Evolutionary conservation across 306 rosid species (phyloP).

Genomic region (Prunus kanzakura): DNA sequence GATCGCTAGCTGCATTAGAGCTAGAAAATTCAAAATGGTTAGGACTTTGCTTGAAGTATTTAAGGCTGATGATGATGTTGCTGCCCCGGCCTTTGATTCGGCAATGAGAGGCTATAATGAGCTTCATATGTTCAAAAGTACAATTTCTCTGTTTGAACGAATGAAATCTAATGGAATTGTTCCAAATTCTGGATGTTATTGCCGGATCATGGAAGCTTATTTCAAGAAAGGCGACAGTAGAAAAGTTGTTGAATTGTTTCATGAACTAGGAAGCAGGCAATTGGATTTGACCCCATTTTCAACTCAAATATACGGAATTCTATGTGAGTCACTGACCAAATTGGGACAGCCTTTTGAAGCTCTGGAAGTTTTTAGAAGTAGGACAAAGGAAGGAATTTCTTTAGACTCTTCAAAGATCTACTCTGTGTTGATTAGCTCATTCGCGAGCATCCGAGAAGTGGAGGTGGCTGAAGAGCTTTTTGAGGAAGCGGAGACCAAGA

Average conservation of each 20-base stretch:
- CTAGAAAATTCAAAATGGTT: constrained; percentile 55
- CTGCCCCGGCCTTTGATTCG: constrained; percentile 42
- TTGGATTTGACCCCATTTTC: constrained; percentile 27
- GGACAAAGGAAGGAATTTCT: constrained; percentile 35
- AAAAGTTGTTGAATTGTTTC: constrained; percentile 44
- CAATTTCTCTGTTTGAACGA: constrained; percentile 32
- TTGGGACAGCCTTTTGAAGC: constrained; percentile 56
- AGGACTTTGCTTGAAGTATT: constrained; percentile 41
- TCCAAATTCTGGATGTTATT: constrained; percentile 45
- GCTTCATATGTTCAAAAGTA: constrained; percentile 69
- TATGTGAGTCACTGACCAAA: constrained; percentile 46
- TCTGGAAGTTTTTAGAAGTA: constrained; percentile 46
- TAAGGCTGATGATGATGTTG: constrained; percentile 27
- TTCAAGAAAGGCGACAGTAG: constrained; percentile 39
- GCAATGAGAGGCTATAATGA: constrained; percentile 60
- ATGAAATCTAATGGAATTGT: constrained; percentile 33
- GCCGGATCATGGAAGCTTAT: constrained; percentile 56
- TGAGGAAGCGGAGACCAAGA: constrained; percentile 46
- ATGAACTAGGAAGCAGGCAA: constrained; percentile 33
- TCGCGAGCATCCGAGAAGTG: constrained; percentile 43
- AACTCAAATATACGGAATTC: constrained; percentile 35
- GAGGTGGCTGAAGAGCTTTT: constrained; percentile 47
- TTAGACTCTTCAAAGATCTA: constrained; percentile 40
- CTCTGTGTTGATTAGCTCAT: constrained; percentile 52
- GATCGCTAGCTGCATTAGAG: constrained; percentile 47